phyloP scores from a whole-genome alignment of 306 rosid species.

The Vigna reflexopilosa region DNA sequence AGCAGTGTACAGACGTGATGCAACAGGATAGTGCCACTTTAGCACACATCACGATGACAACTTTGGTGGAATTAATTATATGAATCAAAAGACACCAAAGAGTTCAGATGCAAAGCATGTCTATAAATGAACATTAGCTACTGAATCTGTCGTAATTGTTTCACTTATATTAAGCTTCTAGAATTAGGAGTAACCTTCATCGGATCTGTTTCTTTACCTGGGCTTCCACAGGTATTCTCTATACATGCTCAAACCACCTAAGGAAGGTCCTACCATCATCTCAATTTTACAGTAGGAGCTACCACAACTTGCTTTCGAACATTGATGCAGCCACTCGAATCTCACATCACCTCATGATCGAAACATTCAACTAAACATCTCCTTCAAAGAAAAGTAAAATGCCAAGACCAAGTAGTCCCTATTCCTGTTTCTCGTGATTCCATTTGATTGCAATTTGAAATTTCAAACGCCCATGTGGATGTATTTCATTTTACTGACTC shows the following conservation, averaged over 20 bases:
- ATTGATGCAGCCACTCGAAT: neutral
- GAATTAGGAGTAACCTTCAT: neutral
- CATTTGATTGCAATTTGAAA: neutral
- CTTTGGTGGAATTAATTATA: neutral
- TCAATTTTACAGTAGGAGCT: neutral
- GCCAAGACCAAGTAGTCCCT: conserved; percentile 3
- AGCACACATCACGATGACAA: neutral
- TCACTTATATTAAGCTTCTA: neutral
- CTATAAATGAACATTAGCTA: neutral
- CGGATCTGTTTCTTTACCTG: neutral
- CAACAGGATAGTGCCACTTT: neutral
- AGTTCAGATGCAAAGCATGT: neutral
- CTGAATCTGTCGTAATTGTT: conserved; percentile 7
- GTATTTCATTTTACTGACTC: neutral
- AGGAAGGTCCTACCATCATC: neutral
- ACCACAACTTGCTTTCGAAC: neutral
- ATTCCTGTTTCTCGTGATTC: neutral
- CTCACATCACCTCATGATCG: neutral
- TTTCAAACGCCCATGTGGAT: neutral
- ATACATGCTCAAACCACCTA: conserved; percentile 2
- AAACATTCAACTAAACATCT: neutral
- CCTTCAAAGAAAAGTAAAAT: neutral
- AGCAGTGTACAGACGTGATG: neutral
- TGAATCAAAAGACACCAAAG: neutral
- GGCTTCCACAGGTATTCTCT: neutral